phyloP scores from a whole-genome alignment of 495 filamentous ascomycete species.

The Penicillium maclennaniae region DNA sequence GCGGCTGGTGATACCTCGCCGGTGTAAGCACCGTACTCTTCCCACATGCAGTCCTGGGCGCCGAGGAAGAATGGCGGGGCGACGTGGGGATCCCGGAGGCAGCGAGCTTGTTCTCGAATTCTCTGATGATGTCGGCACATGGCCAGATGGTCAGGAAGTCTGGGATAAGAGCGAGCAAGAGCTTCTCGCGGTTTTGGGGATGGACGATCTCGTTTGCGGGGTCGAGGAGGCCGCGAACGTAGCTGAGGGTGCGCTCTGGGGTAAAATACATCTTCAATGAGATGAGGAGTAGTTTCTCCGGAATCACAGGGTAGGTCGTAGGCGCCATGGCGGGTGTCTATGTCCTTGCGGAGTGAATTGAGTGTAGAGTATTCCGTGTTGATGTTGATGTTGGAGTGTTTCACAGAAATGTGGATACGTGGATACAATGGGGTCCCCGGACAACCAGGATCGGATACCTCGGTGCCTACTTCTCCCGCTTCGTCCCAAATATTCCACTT shows the following conservation, averaged over 20 bases:
- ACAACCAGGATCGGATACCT: background rate
- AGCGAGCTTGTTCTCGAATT: constrained; percentile 30
- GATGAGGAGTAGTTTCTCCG: constrained; percentile 69
- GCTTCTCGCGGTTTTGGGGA: constrained; percentile 57
- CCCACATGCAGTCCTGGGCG: constrained; percentile 70
- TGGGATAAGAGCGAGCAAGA: constrained; percentile 81
- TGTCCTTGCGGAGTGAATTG: constrained; percentile 2
- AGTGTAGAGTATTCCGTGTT: constrained; percentile 7
- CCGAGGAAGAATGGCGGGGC: constrained; percentile 55
- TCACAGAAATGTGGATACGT: background rate
- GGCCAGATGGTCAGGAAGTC: constrained; percentile 66
- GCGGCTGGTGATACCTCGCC: constrained; percentile 70
- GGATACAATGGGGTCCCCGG: background rate
- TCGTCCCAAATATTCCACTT: background rate
- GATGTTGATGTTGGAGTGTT: background rate
- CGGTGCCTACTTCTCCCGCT: background rate
- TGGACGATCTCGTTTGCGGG: constrained; percentile 38
- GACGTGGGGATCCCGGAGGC: constrained; percentile 17
- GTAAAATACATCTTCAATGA: constrained; percentile 85
- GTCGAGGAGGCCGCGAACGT: constrained; percentile 54
- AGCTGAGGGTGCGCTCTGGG: constrained; percentile 57
- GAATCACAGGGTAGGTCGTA: constrained; percentile 42
- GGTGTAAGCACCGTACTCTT: constrained; percentile 62
- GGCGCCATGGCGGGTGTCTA: constrained; percentile 18
- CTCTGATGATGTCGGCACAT: constrained; percentile 48